phyloP scores from a whole-genome alignment of 345 rosid genomes.

The Moricandia moricandioides region DNA sequence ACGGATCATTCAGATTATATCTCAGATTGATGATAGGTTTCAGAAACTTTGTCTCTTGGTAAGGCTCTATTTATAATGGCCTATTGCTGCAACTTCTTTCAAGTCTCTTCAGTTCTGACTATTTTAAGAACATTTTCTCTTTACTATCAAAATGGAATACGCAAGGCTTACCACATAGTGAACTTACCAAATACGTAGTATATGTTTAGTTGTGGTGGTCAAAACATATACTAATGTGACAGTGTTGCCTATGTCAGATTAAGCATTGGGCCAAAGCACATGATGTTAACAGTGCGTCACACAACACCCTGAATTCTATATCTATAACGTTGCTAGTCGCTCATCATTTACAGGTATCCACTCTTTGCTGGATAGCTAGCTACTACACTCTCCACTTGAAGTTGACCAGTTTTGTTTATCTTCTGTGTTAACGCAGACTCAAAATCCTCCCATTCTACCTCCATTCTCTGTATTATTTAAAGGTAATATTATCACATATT shows the following conservation, averaged over 20 bases:
- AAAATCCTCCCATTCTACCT: slow-evolving; percentile 59
- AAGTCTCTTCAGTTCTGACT: background rate
- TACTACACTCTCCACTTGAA: too few species aligned
- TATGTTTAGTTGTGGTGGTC: background rate
- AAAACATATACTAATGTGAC: background rate
- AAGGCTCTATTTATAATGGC: background rate
- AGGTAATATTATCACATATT: slow-evolving; percentile 38
- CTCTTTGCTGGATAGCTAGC: background rate
- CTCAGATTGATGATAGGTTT: slow-evolving; percentile 57
- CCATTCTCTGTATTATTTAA: slow-evolving; percentile 48
- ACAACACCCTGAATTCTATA: slow-evolving; percentile 49
- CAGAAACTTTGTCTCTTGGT: slow-evolving; percentile 60
- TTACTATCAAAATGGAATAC: background rate
- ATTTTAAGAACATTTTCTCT: too few species aligned
- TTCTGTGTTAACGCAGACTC: slow-evolving; percentile 44
- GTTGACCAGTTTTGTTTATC: background rate
- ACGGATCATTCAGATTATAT: slow-evolving; percentile 40
- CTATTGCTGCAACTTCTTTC: background rate
- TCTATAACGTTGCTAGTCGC: slow-evolving; percentile 53
- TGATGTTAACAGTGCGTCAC: slow-evolving; percentile 43
- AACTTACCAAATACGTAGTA: too few species aligned
- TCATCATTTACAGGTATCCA: slow-evolving; percentile 53
- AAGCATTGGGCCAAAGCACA: slow-evolving; percentile 59
- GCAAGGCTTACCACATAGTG: too few species aligned
- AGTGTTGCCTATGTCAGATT: slow-evolving; percentile 34